A percentile compares a stretch with the other conserved stretches of the same genome.
Conservation (phyloP, 1,284 basidiomycete species). For the Tilletia horrida region DNA sequence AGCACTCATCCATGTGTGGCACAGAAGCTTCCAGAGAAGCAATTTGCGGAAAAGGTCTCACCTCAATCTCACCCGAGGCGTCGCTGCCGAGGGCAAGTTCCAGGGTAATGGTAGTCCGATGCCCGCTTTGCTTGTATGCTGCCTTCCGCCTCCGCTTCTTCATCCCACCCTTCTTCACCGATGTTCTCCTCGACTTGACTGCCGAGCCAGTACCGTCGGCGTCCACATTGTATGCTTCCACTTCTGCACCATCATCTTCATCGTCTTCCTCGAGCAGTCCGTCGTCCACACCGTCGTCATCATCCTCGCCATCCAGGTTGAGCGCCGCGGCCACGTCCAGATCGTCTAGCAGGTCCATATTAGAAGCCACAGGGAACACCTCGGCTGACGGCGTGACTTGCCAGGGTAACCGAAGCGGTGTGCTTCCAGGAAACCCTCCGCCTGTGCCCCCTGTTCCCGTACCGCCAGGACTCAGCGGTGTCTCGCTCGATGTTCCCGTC, state of each 20-base stretch:
- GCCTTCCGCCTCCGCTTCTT: neutral
- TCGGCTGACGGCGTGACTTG: slow-evolving; percentile 11
- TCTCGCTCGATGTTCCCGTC: slow-evolving; percentile 16
- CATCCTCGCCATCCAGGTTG: neutral
- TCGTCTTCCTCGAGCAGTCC: neutral
- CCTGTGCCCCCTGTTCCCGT: neutral
- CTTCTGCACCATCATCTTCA: slow-evolving; percentile 5
- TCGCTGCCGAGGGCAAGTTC: slow-evolving; percentile 23
- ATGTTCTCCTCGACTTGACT: neutral
- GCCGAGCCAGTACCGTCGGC: neutral
- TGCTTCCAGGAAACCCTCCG: neutral
- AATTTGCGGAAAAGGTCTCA: slow-evolving; percentile 1
- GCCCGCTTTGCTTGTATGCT: slow-evolving; percentile 22
- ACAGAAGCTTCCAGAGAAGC: too few species aligned
- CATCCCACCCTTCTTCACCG: slow-evolving; percentile 10
- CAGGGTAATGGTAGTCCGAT: slow-evolving; percentile 25
- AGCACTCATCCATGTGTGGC: too few species aligned
- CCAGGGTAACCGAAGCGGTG: neutral
- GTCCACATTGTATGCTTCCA: slow-evolving; percentile 28
- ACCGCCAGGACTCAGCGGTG: slow-evolving; percentile 21
- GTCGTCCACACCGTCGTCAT: neutral
- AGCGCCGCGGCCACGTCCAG: slow-evolving; percentile 13
- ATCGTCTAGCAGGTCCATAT: slow-evolving; percentile 10
- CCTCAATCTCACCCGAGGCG: slow-evolving; percentile 26
- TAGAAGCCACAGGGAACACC: neutral